Base-by-base conservation (phyloP, 441 rosid genomes). In the Adansonia rubrostipa region DNA sequence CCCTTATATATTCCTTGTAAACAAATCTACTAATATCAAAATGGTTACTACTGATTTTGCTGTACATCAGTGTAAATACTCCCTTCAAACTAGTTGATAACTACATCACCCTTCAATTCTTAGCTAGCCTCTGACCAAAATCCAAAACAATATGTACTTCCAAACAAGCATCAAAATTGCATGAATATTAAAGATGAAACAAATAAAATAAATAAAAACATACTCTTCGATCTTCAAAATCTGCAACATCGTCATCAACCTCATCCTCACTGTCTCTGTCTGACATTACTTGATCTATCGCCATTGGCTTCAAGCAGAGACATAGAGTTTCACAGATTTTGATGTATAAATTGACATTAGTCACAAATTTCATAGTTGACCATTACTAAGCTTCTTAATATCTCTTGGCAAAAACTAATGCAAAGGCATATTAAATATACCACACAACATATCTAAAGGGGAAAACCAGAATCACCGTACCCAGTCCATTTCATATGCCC, bases 161-260 rank as follows among this genome's bases (percentile, higher is more conserved):
- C 57, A 11, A 45, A 69, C 9, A 68, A 48, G 19, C 11, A 48
- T 48, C 57, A 24, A 14, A 50, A 53, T 70, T 24, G 58, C 44
- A 17, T 7, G 8, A 28, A 3, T 74, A 14, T 50, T 58, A 56
- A 24, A 48, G 56, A 56, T 36, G 7, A 17, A 51, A 58, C 62
- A 71, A 61, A 51, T 64, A 50, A 76, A 11, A 44, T 19, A 14
- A 36, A 36, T 36, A 51, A 13, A 77, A 73, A 65, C 89, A 80
- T 89, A 94, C 99, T 92, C 98, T 88, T 85, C 93, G 89, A 85
- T 96, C 99, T 88, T 96, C 99, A 82, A 94, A 89, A 85, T 96
- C 98, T 24, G 99, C 99, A 80, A 96, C 98, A 84, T 94, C 99
- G 77, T 96, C 99, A 79, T 96, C 99, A 47, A 94, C 97, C 86